Percentiles rank a stretch among this genome's conserved stretches.
Evolutionary conservation across 1,139 yeast genomes (phyloP).

Genomic region (Meyerozyma athensensis): DNA sequence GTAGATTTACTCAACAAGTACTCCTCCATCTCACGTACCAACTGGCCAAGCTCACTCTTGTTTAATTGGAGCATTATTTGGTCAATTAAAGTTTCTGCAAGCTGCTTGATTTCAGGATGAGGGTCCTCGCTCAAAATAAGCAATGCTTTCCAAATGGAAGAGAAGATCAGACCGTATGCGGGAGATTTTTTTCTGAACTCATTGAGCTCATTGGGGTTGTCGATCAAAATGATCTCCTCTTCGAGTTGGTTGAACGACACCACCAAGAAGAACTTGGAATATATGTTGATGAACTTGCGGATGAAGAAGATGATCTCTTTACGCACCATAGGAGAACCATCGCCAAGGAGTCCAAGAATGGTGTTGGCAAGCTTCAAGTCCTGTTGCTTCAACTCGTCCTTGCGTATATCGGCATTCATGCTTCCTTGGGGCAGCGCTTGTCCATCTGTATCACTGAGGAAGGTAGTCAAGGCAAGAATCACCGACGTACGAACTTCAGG

Average conservation of each 20-base stretch:
- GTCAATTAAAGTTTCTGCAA: slow-evolving; percentile 75
- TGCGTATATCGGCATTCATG: slow-evolving; percentile 18
- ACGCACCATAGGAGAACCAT: slow-evolving; percentile 86
- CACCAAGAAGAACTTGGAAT: slow-evolving; percentile 72
- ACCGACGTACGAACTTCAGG: slow-evolving; percentile 94
- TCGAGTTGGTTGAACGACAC: slow-evolving; percentile 84
- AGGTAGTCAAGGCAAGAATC: slow-evolving; percentile 67
- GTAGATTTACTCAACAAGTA: slow-evolving; percentile 52
- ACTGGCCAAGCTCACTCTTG: slow-evolving; percentile 61
- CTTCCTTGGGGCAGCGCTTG: slow-evolving; percentile 7
- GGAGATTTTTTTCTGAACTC: slow-evolving; percentile 61
- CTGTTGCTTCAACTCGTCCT: slow-evolving; percentile 49
- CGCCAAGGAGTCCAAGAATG: slow-evolving; percentile 53
- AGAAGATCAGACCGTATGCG: slow-evolving; percentile 82
- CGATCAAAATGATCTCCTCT: slow-evolving; percentile 69
- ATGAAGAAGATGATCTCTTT: slow-evolving; percentile 78
- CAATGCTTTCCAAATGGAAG: slow-evolving; percentile 83
- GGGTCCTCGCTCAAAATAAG: slow-evolving; percentile 86
- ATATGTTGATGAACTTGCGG: slow-evolving; percentile 67
- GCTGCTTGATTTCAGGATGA: slow-evolving; percentile 69
- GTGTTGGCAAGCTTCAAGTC: slow-evolving; percentile 50
- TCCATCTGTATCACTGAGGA: slow-evolving; percentile 43
- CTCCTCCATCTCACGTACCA: slow-evolving; percentile 62
- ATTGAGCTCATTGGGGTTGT: slow-evolving; percentile 54
- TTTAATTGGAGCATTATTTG: slow-evolving; percentile 62